A percentile compares a stretch with the other conserved stretches of the same genome.
These are phyloP conservation scores for Cryptomeria japonica DNA, from an alignment of 75 land plant species.

Conservation along the genomic window DNA sequence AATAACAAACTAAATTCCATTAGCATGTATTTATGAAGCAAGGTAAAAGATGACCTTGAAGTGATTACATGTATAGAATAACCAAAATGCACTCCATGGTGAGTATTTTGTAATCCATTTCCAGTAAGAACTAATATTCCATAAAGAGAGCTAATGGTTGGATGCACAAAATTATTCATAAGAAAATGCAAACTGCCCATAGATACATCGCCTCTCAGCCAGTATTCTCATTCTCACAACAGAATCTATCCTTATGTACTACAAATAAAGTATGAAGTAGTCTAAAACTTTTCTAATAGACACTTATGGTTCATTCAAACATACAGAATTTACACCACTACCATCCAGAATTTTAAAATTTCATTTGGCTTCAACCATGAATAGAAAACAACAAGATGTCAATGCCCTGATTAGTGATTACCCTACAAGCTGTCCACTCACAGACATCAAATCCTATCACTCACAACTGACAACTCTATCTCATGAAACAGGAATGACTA, in stretches of 20 bases:
- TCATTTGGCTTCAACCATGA: constrained; percentile 1
- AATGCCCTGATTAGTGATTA: not conserved
- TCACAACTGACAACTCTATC: not conserved
- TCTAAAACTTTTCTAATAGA: not conserved
- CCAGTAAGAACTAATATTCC: not conserved
- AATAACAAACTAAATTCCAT: not conserved
- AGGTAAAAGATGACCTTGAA: not conserved
- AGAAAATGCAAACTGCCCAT: not conserved
- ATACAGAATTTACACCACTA: not conserved
- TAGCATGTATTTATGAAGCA: not conserved
- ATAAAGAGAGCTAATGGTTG: not conserved
- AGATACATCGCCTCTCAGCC: not conserved
- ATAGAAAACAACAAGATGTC: not conserved
- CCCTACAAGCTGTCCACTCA: not conserved
- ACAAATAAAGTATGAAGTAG: not conserved
- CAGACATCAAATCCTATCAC: not conserved
- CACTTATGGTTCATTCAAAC: not conserved
- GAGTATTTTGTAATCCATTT: not conserved
- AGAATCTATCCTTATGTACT: not conserved
- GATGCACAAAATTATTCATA: not conserved
- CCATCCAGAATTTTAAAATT: not conserved
- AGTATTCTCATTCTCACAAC: not conserved
- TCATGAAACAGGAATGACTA: not conserved
- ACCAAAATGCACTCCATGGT: not conserved
- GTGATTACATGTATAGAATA: not conserved